Evolutionary conservation across 495 filamentous ascomycete species (phyloP).

Genomic region (Recurvomyces mirabilis): DNA sequence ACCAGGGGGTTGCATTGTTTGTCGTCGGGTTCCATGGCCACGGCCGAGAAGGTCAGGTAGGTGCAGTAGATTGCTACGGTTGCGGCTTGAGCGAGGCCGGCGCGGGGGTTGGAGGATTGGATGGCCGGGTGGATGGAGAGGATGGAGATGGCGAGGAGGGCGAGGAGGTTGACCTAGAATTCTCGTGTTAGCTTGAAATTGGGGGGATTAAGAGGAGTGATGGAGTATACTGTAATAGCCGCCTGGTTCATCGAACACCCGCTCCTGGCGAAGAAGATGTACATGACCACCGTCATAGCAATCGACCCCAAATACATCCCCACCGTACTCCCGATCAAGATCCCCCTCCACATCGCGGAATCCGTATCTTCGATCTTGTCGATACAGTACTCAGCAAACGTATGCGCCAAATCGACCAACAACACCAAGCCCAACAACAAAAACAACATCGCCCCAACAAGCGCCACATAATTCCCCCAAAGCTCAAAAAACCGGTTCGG

Average conservation of each 20-base stretch:
- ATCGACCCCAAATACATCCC: constrained; percentile 86
- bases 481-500: constrained; percentile 90
- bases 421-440: constrained; percentile 84
- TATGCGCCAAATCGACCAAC: constrained; percentile 88
- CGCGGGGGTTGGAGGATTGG: constrained; percentile 85
- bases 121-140: constrained; percentile 83
- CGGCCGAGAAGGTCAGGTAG: constrained; percentile 95
- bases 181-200: constrained; percentile 16
- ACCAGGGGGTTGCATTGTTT: constrained; percentile 86
- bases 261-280: constrained; percentile 80
- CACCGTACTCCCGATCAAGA: constrained; percentile 84
- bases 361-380: constrained; percentile 85
- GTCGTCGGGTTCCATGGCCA: constrained; percentile 97
- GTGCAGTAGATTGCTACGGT: constrained; percentile 98
- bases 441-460: constrained; percentile 85
- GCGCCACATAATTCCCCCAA: constrained; percentile 89
- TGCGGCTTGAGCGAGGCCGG: constrained; percentile 87
- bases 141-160: constrained; percentile 69
- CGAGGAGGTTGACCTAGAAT: constrained; percentile 63
- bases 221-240: constrained; percentile 46
- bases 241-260: constrained; percentile 92
- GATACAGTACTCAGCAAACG: constrained; percentile 95
- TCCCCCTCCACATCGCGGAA: constrained; percentile 67
- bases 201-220: not conserved
- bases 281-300: constrained; percentile 92